Conservation (phyloP, 495 filamentous ascomycete genomes). For the Amniculicola lignicola region DNA sequence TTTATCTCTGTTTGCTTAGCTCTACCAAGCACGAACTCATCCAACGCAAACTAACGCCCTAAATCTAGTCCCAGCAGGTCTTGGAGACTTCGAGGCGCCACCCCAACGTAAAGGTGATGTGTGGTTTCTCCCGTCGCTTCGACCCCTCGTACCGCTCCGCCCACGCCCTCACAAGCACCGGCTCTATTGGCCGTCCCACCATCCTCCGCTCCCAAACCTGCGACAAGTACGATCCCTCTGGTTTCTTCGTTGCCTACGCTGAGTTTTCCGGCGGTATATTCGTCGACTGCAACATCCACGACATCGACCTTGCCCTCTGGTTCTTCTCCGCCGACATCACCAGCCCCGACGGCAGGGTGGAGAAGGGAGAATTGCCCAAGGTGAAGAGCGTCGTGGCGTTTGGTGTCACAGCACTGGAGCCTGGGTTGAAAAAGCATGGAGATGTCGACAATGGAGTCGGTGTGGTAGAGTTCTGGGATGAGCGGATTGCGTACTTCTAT, state of each 20-base stretch:
- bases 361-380: conserved; percentile 11
- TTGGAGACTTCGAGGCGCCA: conserved; percentile 39
- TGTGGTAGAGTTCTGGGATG: conserved; percentile 60
- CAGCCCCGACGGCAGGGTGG: too few relatives aligned
- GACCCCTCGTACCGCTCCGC: conserved; percentile 43
- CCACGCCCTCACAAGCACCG: conserved; percentile 28
- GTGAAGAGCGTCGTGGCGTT: conserved; percentile 50
- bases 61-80: conserved; percentile 38
- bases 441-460: conserved; percentile 64
- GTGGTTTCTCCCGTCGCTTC: conserved; percentile 47
- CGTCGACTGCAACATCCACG: conserved; percentile 50
- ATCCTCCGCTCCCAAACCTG: conserved; percentile 49
- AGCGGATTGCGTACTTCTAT: conserved; percentile 61
- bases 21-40: not conserved
- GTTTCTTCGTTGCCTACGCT: conserved; percentile 50
- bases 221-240: conserved; percentile 45
- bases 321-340: conserved; percentile 41
- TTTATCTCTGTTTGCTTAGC: too few relatives aligned
- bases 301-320: conserved; percentile 50
- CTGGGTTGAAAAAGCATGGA: conserved; percentile 55
- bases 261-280: conserved; percentile 48
- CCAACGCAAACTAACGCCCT: not conserved
- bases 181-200: conserved; percentile 43
- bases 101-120: conserved; percentile 43
- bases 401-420: conserved; percentile 60